These are phyloP conservation scores for Colletotrichum incanum DNA, from an alignment of 2,329 filamentous ascomycete genomes.

Conservation along the genomic window DNA sequence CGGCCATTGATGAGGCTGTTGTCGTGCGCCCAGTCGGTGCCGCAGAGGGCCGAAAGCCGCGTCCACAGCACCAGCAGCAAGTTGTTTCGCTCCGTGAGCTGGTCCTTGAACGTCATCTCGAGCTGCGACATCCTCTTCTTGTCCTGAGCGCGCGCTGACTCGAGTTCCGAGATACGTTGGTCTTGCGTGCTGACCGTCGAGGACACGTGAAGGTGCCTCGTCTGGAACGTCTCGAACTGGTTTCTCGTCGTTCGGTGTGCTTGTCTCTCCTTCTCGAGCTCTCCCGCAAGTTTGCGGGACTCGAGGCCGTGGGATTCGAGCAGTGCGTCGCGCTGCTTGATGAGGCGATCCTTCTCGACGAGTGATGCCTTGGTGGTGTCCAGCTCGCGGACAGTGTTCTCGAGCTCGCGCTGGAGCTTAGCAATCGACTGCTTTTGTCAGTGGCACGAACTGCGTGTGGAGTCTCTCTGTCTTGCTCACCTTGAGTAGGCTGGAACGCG, in stretches of 20 bases:
- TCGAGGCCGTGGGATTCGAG: slow-evolving; percentile 93
- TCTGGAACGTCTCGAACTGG: slow-evolving; percentile 89
- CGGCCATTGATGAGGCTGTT: slow-evolving; percentile 92
- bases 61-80: slow-evolving; percentile 93
- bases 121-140: slow-evolving; percentile 82
- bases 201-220: slow-evolving; percentile 89
- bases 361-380: slow-evolving; percentile 83
- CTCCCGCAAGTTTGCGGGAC: slow-evolving; percentile 84
- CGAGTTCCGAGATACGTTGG: slow-evolving; percentile 86
- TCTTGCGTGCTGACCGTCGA: slow-evolving; percentile 90
- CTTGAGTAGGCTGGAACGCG: slow-evolving; percentile 86
- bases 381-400: slow-evolving; percentile 86
- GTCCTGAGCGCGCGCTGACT: slow-evolving; percentile 83
- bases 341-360: slow-evolving; percentile 90
- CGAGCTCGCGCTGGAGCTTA: slow-evolving; percentile 89
- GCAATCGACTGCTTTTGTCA: slow-evolving; percentile 76
- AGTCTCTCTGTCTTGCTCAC: slow-evolving; percentile 58
- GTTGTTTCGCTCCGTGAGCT: slow-evolving; percentile 90
- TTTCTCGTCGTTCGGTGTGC: slow-evolving; percentile 89
- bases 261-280: slow-evolving; percentile 92
- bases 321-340: slow-evolving; percentile 90
- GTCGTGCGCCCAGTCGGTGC: slow-evolving; percentile 91
- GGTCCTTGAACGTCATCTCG: slow-evolving; percentile 87
- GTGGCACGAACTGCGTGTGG: not conserved
- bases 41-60: slow-evolving; percentile 86